A percentile compares a stretch with the other conserved stretches of the same genome.
These are phyloP conservation scores for Aquilaria sinensis DNA, from an alignment of 345 rosid species.

Conservation along the genomic window DNA sequence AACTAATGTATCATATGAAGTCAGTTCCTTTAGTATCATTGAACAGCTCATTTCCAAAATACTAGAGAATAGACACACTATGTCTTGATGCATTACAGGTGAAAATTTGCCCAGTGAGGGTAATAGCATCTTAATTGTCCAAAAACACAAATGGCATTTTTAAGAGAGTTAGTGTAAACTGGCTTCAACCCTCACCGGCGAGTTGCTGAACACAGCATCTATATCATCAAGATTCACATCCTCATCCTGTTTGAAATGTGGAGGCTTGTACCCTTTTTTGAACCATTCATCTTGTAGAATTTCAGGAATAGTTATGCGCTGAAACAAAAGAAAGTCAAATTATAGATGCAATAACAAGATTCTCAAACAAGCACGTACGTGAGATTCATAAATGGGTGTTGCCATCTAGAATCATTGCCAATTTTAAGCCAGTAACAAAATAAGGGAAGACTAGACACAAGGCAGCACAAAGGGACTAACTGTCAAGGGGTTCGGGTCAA, in stretches of 20 bases:
- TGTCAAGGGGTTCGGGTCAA: slow-evolving; percentile 65
- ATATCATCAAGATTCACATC: slow-evolving; percentile 62
- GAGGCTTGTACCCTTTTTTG: slow-evolving; percentile 61
- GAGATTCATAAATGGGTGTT: too few relatives aligned
- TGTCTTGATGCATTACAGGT: too few relatives aligned
- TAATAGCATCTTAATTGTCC: too few relatives aligned
- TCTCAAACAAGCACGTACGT: too few relatives aligned
- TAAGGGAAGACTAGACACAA: too few relatives aligned
- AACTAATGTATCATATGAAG: slow-evolving; percentile 5
- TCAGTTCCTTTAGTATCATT: slow-evolving; percentile 1
- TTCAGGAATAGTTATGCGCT: slow-evolving; percentile 65
- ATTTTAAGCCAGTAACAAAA: too few relatives aligned
- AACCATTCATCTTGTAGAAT: slow-evolving; percentile 81
- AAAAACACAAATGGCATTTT: too few relatives aligned
- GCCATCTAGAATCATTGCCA: too few relatives aligned
- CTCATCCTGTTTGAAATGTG: slow-evolving; percentile 57
- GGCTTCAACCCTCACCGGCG: slow-evolving; percentile 36
- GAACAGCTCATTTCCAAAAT: slow-evolving; percentile 1
- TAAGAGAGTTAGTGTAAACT: not conserved
- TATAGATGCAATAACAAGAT: slow-evolving; percentile 1
- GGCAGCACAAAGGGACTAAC: slow-evolving; percentile 26
- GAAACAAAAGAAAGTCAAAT: slow-evolving; percentile 4
- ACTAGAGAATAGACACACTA: not conserved
- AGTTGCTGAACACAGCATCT: slow-evolving; percentile 68
- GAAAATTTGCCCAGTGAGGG: too few relatives aligned